phyloP scores from a whole-genome alignment of 257 asterid species.

The Plantago major region DNA sequence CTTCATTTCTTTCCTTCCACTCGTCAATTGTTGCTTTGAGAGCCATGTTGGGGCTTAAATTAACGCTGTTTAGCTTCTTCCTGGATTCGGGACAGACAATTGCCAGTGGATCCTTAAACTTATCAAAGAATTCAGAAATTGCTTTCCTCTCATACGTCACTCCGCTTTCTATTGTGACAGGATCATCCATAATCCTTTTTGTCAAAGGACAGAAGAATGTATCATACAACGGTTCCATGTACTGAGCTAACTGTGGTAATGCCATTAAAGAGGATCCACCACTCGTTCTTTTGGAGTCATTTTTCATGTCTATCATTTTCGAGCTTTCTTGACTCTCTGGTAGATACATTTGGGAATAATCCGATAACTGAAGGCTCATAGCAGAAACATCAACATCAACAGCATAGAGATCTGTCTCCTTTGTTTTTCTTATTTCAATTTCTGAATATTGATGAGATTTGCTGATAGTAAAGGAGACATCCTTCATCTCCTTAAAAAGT shows the following conservation, averaged over 20 bases:
- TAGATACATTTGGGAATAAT: constrained; percentile 22
- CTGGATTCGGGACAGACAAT: constrained; percentile 58
- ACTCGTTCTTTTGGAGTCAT: constrained; percentile 19
- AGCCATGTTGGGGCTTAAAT: constrained; percentile 50
- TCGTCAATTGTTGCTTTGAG: constrained; percentile 59
- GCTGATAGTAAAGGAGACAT: constrained; percentile 26
- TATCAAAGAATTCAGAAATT: constrained; percentile 45
- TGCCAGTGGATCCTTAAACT: constrained; percentile 30
- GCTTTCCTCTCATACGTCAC: constrained; percentile 62
- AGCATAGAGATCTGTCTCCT: constrained; percentile 62
- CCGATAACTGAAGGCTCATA: constrained; percentile 27
- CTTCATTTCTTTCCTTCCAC: constrained; percentile 75
- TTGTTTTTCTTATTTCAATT: constrained; percentile 19
- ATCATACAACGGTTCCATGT: constrained; percentile 67
- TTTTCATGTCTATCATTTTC: constrained; percentile 13
- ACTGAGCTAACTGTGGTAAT: constrained; percentile 44
- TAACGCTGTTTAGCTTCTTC: constrained; percentile 41
- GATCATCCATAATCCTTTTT: constrained; percentile 70
- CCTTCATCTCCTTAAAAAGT: constrained; percentile 57
- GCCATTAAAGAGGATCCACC: constrained; percentile 32
- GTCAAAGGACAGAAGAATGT: constrained; percentile 71
- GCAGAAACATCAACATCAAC: constrained; percentile 40
- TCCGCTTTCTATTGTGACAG: constrained; percentile 70
- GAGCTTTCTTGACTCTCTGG: constrained; percentile 28
- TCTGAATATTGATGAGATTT: constrained; percentile 16